These are phyloP conservation scores for Ambrosia artemisiifolia DNA, from an alignment of 129 eudicot species.

Conservation along the genomic window DNA sequence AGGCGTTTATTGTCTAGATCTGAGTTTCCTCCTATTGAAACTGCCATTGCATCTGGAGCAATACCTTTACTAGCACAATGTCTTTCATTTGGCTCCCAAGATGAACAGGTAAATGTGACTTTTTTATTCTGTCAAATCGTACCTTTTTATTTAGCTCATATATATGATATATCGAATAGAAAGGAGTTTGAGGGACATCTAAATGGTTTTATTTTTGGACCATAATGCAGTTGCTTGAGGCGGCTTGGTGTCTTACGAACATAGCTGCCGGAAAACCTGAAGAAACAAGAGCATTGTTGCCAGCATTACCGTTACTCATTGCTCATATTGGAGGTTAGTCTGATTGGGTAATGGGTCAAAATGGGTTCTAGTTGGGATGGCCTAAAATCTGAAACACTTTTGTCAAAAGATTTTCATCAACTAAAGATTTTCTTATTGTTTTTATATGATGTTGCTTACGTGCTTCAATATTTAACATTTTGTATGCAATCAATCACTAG, in stretches of 20 bases:
- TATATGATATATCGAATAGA: not conserved
- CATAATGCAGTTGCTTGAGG: conserved; percentile 75
- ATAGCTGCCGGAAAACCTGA: conserved; percentile 96
- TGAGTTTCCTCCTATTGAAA: conserved; percentile 96
- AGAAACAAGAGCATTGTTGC: conserved; percentile 92
- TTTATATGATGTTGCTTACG: not conserved
- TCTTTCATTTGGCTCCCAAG: conserved; percentile 88
- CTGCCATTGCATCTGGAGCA: conserved; percentile 79
- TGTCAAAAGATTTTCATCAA: too few species aligned
- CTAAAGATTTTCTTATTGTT: too few species aligned
- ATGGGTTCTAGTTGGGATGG: not conserved
- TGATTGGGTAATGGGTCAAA: not conserved
- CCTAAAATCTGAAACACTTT: not conserved
- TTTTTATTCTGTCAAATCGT: not conserved
- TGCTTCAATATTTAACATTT: conserved; percentile 18
- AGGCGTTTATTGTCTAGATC: conserved; percentile 82
- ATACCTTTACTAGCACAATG: conserved; percentile 77
- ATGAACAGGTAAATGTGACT: conserved; percentile 73
- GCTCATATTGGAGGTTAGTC: conserved; percentile 92
- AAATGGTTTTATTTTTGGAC: conserved; percentile 4
- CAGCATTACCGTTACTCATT: conserved; percentile 90
- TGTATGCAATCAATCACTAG: conserved; percentile 34
- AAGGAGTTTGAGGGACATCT: not conserved
- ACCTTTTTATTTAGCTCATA: not conserved
- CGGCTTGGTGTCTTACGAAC: conserved; percentile 98